Evolutionary conservation across 495 filamentous ascomycete species (phyloP).

Genomic region (Friedmanniomyces endolithicus): DNA sequence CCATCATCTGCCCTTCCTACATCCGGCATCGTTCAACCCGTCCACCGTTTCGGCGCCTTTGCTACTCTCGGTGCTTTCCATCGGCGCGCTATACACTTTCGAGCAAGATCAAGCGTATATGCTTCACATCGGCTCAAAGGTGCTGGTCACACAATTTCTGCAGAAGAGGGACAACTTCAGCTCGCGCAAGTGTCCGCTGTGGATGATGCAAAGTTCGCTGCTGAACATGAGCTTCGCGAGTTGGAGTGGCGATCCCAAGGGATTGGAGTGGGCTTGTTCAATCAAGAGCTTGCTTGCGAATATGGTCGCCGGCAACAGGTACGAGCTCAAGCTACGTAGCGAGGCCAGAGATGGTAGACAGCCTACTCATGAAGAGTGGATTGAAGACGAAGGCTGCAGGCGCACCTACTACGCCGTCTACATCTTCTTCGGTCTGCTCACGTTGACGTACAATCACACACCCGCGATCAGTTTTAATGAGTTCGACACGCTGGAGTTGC

Average conservation of each 20-base stretch:
- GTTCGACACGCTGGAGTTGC: conserved; percentile 83
- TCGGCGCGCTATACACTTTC: conserved; percentile 92
- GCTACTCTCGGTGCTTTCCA: conserved; percentile 82
- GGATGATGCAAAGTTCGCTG: conserved; percentile 92
- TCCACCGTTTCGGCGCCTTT: conserved; percentile 65
- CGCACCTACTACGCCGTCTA: conserved; percentile 99
- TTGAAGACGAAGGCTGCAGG: conserved; percentile 90
- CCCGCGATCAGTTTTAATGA: conserved; percentile 96
- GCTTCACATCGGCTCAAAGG: conserved; percentile 95
- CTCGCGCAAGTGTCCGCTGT: conserved; percentile 93
- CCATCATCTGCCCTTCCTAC: conserved; percentile 91
- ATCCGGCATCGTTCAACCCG: conserved; percentile 81
- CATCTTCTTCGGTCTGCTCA: conserved; percentile 95
- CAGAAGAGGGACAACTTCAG: conserved; percentile 98
- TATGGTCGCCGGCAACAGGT: conserved; percentile 96
- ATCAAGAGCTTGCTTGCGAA: conserved; percentile 96
- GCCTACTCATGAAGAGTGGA: conserved; percentile 81
- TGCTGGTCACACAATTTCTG: conserved; percentile 89
- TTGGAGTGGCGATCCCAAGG: conserved; percentile 97
- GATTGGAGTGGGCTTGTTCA: conserved; percentile 94
- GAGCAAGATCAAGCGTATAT: conserved; percentile 91
- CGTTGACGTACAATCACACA: conserved; percentile 93
- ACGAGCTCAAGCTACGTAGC: conserved; percentile 83
- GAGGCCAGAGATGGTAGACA: conserved; percentile 70
- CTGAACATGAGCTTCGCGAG: conserved; percentile 99